These are phyloP conservation scores for Cucurbita ficifolia DNA, from an alignment of 306 rosid species.

Conservation along the genomic window DNA sequence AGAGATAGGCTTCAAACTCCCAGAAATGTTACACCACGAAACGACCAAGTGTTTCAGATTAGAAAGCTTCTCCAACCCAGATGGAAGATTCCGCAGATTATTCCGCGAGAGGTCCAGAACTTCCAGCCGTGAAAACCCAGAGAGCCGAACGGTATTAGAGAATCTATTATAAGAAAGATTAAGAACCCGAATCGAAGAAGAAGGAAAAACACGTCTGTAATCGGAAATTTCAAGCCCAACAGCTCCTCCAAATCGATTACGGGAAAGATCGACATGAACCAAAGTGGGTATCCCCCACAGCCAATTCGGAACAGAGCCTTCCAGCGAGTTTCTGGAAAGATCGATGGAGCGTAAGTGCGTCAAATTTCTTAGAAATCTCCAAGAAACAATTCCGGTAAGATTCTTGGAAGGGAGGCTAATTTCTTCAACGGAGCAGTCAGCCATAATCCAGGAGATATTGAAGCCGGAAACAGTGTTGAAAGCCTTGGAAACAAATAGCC, in stretches of 20 bases:
- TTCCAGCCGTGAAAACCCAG: slow-evolving; percentile 34
- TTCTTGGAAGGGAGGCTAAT: slow-evolving; percentile 39
- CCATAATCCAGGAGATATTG: slow-evolving; percentile 32
- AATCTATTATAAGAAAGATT: slow-evolving; percentile 68
- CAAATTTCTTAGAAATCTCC: slow-evolving; percentile 51
- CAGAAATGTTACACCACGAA: slow-evolving; percentile 50
- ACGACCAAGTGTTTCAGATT: slow-evolving; percentile 34
- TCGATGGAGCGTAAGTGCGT: slow-evolving; percentile 34
- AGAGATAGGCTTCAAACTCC: slow-evolving; percentile 42
- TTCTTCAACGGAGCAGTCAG: slow-evolving; percentile 30
- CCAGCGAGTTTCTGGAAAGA: slow-evolving; percentile 50
- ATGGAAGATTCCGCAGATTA: slow-evolving; percentile 31
- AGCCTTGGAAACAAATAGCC: slow-evolving; percentile 28
- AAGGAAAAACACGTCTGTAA: background rate
- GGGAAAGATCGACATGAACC: slow-evolving; percentile 33
- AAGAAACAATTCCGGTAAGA: slow-evolving; percentile 51
- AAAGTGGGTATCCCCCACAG: slow-evolving; percentile 36
- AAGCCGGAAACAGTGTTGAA: slow-evolving; percentile 54
- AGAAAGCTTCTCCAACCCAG: slow-evolving; percentile 38
- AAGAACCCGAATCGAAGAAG: slow-evolving; percentile 40
- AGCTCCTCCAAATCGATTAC: slow-evolving; percentile 60
- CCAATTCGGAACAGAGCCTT: slow-evolving; percentile 60
- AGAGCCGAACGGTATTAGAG: slow-evolving; percentile 42
- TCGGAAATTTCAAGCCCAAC: slow-evolving; percentile 20
- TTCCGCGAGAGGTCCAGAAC: slow-evolving; percentile 55